These are phyloP conservation scores for Phalaenopsis aphrodite DNA, from an alignment of 106 monocot species.

Conservation along the genomic window DNA sequence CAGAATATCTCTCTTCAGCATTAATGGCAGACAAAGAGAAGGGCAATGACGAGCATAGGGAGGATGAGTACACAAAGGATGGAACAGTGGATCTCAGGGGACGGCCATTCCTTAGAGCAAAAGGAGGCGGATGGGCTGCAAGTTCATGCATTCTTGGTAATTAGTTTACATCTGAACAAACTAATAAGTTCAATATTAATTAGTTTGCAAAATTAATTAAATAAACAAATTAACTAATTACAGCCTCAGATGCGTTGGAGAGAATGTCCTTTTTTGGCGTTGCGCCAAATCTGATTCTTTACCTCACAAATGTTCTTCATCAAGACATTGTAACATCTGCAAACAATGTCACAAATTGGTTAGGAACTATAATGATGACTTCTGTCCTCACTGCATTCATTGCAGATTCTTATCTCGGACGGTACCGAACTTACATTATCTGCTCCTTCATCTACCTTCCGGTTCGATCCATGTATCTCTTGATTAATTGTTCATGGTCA, in stretches of 20 bases:
- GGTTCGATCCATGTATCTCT: constrained; percentile 7
- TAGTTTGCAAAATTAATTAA: too few relatives aligned
- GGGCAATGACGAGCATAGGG: background rate
- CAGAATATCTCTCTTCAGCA: too few relatives aligned
- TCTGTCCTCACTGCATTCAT: constrained; percentile 23
- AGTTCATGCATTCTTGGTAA: constrained; percentile 44
- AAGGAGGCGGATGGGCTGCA: constrained; percentile 42
- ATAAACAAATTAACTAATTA: background rate
- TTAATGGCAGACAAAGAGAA: background rate
- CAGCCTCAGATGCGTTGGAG: constrained; percentile 51
- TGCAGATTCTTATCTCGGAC: constrained; percentile 26
- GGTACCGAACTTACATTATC: constrained; percentile 45
- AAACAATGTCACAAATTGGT: constrained; percentile 58
- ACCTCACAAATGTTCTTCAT: constrained; percentile 42
- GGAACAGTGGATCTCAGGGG: constrained; percentile 45
- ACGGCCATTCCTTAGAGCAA: constrained; percentile 24
- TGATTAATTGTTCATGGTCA: too few relatives aligned
- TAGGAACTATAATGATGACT: constrained; percentile 42
- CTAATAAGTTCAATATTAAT: too few relatives aligned
- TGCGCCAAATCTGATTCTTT: constrained; percentile 40
- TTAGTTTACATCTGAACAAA: too few relatives aligned
- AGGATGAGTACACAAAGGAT: constrained; percentile 25
- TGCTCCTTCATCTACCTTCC: constrained; percentile 32
- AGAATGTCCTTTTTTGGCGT: constrained; percentile 51
- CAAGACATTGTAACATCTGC: constrained; percentile 43